These are phyloP conservation scores for Lepidium didymum DNA, from an alignment of 345 rosid species.

Conservation along the genomic window DNA sequence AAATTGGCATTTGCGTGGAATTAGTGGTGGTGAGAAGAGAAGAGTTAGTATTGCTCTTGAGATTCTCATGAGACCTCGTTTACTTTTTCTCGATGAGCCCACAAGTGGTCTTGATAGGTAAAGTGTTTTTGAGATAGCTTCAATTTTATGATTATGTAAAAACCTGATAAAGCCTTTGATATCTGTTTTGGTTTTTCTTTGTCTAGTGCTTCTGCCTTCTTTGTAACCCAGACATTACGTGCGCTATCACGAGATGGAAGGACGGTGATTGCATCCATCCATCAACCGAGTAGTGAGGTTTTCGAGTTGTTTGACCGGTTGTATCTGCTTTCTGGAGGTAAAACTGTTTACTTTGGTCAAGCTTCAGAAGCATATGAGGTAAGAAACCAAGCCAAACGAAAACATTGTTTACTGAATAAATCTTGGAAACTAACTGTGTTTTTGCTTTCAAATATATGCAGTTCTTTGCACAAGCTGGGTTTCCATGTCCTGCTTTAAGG, in stretches of 20 bases:
- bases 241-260: slow-evolving; percentile 87
- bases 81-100: slow-evolving; percentile 94
- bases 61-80: slow-evolving; percentile 86
- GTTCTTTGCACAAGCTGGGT: slow-evolving; percentile 97
- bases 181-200: not conserved
- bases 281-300: slow-evolving; percentile 94
- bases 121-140: not conserved
- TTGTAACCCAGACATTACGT: slow-evolving; percentile 84
- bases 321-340: slow-evolving; percentile 87
- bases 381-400: slow-evolving; percentile 9
- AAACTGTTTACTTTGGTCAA: slow-evolving; percentile 85
- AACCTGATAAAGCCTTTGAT: not conserved
- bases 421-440: not conserved
- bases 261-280: slow-evolving; percentile 91
- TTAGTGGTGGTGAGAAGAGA: slow-evolving; percentile 92
- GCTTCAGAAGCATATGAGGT: slow-evolving; percentile 87
- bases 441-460: slow-evolving; percentile 21
- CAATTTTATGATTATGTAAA: not conserved
- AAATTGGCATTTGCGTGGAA: slow-evolving; percentile 92
- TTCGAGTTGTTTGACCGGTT: slow-evolving; percentile 85
- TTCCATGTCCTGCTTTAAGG: slow-evolving; percentile 92
- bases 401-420: not conserved
- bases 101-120: slow-evolving; percentile 98
- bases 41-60: slow-evolving; percentile 94
- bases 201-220: slow-evolving; percentile 93